A percentile compares a stretch with the other conserved stretches of the same genome.
Evolutionary conservation across 768 basidiomycete species (phyloP).

Genomic region (Fomitopsis serialis): DNA sequence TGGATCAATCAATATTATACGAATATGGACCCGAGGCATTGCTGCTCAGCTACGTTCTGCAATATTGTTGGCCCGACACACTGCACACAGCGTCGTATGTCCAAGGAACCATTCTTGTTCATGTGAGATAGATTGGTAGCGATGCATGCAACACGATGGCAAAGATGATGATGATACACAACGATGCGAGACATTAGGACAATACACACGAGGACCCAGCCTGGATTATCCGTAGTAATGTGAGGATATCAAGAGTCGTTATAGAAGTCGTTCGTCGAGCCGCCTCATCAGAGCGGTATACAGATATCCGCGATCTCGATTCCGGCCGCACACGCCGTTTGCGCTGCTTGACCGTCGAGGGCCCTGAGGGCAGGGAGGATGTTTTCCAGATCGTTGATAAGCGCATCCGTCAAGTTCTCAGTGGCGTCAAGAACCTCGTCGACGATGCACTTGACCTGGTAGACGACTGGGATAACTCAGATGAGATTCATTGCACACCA

Average conservation of each 20-base stretch:
- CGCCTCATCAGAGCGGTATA: constrained; percentile 8
- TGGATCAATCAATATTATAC: too few species aligned
- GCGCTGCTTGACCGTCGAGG: constrained; percentile 18
- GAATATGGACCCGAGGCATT: too few species aligned
- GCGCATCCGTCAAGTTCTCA: constrained; percentile 45
- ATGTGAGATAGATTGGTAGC: constrained; percentile 11
- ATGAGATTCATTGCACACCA: neutral
- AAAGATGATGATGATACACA: constrained; percentile 11
- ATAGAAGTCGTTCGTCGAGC: constrained; percentile 1
- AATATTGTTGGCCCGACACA: too few species aligned
- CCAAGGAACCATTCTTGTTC: too few species aligned
- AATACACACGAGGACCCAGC: constrained; percentile 12
- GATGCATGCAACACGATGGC: constrained; percentile 11
- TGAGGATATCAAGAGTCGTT: neutral
- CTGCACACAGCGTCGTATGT: too few species aligned
- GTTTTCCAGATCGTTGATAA: constrained; percentile 27
- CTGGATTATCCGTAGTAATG: constrained; percentile 9
- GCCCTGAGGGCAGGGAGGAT: constrained; percentile 31
- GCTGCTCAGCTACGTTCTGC: too few species aligned
- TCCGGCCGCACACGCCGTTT: constrained; percentile 20
- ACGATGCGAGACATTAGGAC: constrained; percentile 11
- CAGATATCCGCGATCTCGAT: constrained; percentile 16
- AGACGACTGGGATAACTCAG: constrained; percentile 37
- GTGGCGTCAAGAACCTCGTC: constrained; percentile 43
- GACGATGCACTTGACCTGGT: constrained; percentile 55